Percentiles rank a stretch among this genome's conserved stretches.
phyloP scores from a whole-genome alignment of 2,329 filamentous ascomycete genomes.

The Mycocentrospora acerina region DNA sequence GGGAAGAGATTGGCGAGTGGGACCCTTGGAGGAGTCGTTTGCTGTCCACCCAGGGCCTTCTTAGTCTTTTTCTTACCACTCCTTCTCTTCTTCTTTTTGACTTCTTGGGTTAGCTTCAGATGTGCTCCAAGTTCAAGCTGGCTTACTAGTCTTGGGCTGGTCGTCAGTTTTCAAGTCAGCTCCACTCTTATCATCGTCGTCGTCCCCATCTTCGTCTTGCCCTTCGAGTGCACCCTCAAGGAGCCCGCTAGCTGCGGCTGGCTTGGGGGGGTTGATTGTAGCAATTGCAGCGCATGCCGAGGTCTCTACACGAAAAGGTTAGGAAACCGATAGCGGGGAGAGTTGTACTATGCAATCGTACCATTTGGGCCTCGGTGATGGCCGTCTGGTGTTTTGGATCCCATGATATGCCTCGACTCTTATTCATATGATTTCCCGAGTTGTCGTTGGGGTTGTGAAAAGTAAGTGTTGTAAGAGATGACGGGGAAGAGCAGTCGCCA shows the following conservation, averaged over 20 bases:
- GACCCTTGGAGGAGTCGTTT: constrained; percentile 74
- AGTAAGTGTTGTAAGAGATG: too few relatives aligned
- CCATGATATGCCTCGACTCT: constrained; percentile 30
- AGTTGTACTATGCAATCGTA: too few relatives aligned
- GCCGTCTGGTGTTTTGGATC: constrained; percentile 42
- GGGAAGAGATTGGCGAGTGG: constrained; percentile 70
- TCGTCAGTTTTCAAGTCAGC: constrained; percentile 29
- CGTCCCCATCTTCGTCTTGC: constrained; percentile 51
- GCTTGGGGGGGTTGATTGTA: constrained; percentile 35
- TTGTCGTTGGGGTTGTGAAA: too few relatives aligned
- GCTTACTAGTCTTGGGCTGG: constrained; percentile 20
- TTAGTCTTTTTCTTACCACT: constrained; percentile 73
- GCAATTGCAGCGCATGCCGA: constrained; percentile 25
- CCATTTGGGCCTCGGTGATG: constrained; percentile 38
- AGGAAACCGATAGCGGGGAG: too few relatives aligned
- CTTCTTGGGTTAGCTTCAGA: too few relatives aligned
- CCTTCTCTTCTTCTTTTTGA: constrained; percentile 71
- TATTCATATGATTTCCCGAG: too few relatives aligned
- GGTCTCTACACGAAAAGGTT: constrained; percentile 29
- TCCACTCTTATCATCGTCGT: constrained; percentile 48
- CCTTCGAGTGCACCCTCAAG: constrained; percentile 43
- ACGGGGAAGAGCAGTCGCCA: too few relatives aligned
- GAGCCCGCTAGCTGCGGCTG: constrained; percentile 39
- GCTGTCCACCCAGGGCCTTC: constrained; percentile 57
- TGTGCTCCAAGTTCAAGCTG: too few relatives aligned